Evolutionary conservation across 495 filamentous ascomycete genomes (phyloP).

Genomic region (Astrocystis sublimbata): DNA sequence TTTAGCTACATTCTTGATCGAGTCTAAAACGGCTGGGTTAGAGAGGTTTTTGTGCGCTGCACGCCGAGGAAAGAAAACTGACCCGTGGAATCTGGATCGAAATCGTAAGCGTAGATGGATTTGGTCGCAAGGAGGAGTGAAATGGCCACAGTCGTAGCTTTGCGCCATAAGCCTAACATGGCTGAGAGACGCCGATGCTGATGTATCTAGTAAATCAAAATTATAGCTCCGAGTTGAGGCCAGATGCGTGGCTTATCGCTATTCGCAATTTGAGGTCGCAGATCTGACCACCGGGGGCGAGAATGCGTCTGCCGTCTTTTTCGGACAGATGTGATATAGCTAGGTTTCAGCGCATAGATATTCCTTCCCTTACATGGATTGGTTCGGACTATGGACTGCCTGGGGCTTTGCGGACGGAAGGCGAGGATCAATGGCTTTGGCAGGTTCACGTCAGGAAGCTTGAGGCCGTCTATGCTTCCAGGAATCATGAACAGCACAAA

Average conservation of each 20-base stretch:
- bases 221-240: neutral
- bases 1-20: conserved; percentile 62
- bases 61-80: neutral
- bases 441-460: neutral
- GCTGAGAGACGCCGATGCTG: neutral
- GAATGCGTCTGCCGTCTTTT: neutral
- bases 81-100: conserved; percentile 10
- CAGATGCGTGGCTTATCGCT: too few species aligned
- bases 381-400: neutral
- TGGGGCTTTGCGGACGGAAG: neutral
- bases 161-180: conserved; percentile 8
- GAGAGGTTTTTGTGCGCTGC: neutral
- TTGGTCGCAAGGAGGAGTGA: conserved; percentile 1
- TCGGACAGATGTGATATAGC: too few species aligned
- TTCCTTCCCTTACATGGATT: neutral
- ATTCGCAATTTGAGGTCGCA: neutral
- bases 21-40: conserved; percentile 50
- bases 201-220: neutral
- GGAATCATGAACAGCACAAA: neutral
- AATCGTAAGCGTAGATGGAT: conserved; percentile 9
- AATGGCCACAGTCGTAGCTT: neutral
- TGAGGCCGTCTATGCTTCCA: neutral
- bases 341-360: neutral
- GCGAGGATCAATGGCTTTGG: neutral
- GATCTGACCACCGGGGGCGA: neutral